Base-by-base conservation (phyloP, 2,329 filamentous ascomycete species). In the Stagonosporopsis chrysanthemi region DNA sequence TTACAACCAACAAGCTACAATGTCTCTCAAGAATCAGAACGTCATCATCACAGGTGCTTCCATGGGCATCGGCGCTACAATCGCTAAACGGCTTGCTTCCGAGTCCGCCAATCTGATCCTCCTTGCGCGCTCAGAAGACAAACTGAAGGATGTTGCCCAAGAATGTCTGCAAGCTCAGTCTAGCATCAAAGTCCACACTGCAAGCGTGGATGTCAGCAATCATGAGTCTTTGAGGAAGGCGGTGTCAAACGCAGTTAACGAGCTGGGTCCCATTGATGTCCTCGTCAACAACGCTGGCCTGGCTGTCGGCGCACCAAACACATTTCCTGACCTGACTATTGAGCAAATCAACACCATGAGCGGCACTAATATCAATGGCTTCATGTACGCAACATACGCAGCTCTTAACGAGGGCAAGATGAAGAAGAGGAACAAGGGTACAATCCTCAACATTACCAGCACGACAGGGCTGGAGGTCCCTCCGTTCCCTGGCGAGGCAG, bases 281-380 rank as follows among this genome's bases (percentile, higher is more conserved):
- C 71, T 83, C 0, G 71, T 82, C 63, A 83, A 82, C 62, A 82
- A 82, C 49, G 78, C 80, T 1, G 80, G 80, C 0, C 75, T 83
- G 4, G 80, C 81, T 0, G 66, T 83, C 1, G 80, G 81, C 4
- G 80, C 81, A 0, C 81, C 81, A 0, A 66, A 70, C 0, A 50
- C 64, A 0, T 83, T 83, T 57, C 73, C 74, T 0, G 74, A 80
- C 8, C 73, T 82, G 19, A 70, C 74, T 12, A 75, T 82, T 31
- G 52, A 68, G 8, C 73, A 80, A 9, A 78, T 83, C 35, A 66
- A 74, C 3, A 78, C 76, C 3, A 83, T 83, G 80, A 78, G 77
- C 40, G 68, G 69, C 39, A 83, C 81, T 0, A 83, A 83, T 56
- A 76, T 83, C 55, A 78, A 78, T 53, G 81, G 82, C 2, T 72